phyloP scores from a whole-genome alignment of 2,329 filamentous ascomycete genomes.

The Penicillium sp. region DNA sequence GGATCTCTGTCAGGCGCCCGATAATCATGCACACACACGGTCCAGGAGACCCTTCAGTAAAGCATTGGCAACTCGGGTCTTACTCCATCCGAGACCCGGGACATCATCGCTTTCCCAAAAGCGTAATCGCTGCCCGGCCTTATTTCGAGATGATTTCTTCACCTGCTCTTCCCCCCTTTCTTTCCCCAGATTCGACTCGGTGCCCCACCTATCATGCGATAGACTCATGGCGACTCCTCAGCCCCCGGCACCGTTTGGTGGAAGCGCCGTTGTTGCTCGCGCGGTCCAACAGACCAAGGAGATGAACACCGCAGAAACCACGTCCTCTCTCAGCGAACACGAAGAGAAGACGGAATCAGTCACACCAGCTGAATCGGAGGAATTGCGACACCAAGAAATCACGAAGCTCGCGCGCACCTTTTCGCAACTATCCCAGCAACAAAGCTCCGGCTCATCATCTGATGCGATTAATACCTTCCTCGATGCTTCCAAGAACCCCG shows the following conservation, averaged over 20 bases:
- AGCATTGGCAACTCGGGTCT: not conserved
- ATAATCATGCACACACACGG: not conserved
- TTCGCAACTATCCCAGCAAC: constrained; percentile 31
- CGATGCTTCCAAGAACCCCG: constrained; percentile 32
- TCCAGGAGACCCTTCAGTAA: not conserved
- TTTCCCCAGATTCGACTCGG: not conserved
- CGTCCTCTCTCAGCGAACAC: not conserved
- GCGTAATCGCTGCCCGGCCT: not conserved
- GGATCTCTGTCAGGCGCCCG: not conserved
- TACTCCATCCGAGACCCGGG: not conserved
- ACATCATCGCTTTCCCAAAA: not conserved
- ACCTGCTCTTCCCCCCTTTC: not conserved
- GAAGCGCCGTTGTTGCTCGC: constrained; percentile 7
- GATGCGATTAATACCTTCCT: constrained; percentile 38
- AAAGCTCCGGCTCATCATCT: constrained; percentile 4
- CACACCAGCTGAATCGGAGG: constrained; percentile 25
- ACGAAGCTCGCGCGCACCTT: constrained; percentile 31
- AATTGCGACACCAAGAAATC: constrained; percentile 27
- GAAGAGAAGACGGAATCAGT: constrained; percentile 22
- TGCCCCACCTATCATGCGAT: not conserved
- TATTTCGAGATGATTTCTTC: not conserved
- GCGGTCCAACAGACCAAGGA: constrained; percentile 11
- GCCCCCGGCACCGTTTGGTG: constrained; percentile 20
- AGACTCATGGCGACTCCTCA: constrained; percentile 10
- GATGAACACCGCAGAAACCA: not conserved